phyloP scores from a whole-genome alignment of 208 protist species.

The Trypanosoma mega region DNA sequence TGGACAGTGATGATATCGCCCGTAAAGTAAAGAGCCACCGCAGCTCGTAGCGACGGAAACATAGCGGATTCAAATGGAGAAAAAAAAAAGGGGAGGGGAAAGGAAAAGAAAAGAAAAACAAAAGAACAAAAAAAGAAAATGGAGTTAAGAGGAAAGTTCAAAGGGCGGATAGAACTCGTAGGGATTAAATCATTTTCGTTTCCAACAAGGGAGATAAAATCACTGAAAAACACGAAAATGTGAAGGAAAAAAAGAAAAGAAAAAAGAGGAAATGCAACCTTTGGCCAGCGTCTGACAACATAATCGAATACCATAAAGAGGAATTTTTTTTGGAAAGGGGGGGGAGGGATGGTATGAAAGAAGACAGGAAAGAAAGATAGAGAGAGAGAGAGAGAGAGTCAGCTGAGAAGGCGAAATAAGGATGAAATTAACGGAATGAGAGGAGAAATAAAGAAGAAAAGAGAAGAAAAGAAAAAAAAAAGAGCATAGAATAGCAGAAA shows the following conservation, averaged over 20 bases:
- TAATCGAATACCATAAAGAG: too few relatives aligned
- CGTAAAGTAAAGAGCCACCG: slow-evolving; percentile 47
- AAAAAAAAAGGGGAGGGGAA: background rate
- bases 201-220: too few relatives aligned
- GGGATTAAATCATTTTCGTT: too few relatives aligned
- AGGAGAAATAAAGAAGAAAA: slow-evolving; percentile 5
- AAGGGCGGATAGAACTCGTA: background rate
- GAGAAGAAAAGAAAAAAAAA: slow-evolving; percentile 21
- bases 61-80: slow-evolving; percentile 7
- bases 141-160: background rate
- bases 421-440: background rate
- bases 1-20: slow-evolving; percentile 58
- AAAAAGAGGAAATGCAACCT: slow-evolving; percentile 11
- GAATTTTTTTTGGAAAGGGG: too few relatives aligned
- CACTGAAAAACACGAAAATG: background rate
- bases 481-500: too few relatives aligned
- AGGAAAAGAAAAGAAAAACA: slow-evolving; percentile 10
- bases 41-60: slow-evolving; percentile 6
- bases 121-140: background rate
- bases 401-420: background rate
- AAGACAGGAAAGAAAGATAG: background rate
- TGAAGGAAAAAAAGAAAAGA: slow-evolving; percentile 7
- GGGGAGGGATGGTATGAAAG: slow-evolving; percentile 26
- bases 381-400: slow-evolving; percentile 19
- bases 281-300: too few relatives aligned